Base-by-base conservation (phyloP, 2,329 filamentous ascomycete species). In the Calonectria fujianensis region DNA sequence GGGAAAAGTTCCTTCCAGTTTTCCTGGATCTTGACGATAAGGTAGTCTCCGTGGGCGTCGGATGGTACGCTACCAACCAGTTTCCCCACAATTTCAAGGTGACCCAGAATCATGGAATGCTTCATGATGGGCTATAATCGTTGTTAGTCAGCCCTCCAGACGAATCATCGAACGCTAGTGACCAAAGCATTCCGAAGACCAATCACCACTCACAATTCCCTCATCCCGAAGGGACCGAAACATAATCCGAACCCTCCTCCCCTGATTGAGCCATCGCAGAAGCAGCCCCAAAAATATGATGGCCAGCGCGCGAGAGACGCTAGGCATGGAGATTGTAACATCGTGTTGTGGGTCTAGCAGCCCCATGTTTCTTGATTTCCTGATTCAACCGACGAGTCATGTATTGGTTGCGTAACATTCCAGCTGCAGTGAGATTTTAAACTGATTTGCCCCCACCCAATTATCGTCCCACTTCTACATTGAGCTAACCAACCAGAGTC, bases 1-100 rank as follows among this genome's bases (percentile, higher is more conserved):
- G 77, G 75, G 50, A 78, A 78, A 2, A 78, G 69, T 16, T 78
- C 50, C 16, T 59, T 72, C 76, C 73, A 78, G 37, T 78, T 77
- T 16, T 78, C 75, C 27, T 63, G 67, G 5, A 78, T 74, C 52
- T 51, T 72, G 7, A 74, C 61, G 41, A 77, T 75, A 16, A 78
- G 1, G 13, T 78, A 78, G 41, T 74, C 70, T 16, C 70, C 68
- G 11, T 78, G 75, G 8, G 76, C 76, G 50, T 78, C 76, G 4
- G 75, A 35, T 3, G 77, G 77, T 20, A 78, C 73, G 13, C 11
- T 37, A 10, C 75, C 57, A 9, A 77, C 61, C 0, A 77, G 59
- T 3, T 74, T 73, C 1, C 73, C 70, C 24, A 78, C 11, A 32
- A 76, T 41, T 54, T 78, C 71, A 18, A 78, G 69, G 24, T 78